These are phyloP conservation scores for Phytomonas francai DNA, from an alignment of 208 protist species.

Conservation along the genomic window DNA sequence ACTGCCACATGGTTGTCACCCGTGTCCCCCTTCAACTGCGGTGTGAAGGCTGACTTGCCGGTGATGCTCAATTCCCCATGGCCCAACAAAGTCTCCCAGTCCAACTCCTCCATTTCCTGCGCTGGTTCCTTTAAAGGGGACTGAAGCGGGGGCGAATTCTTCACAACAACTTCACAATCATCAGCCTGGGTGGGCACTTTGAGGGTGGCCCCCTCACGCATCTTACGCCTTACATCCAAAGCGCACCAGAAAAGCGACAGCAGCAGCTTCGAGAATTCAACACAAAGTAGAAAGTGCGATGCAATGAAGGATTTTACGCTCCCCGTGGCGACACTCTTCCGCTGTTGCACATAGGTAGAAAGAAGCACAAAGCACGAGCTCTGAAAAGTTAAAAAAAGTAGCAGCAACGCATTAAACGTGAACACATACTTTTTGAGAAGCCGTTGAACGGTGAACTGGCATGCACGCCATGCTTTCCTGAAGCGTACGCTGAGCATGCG, in stretches of 20 bases:
- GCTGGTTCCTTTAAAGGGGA: too few species aligned
- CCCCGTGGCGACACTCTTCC: neutral
- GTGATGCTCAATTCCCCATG: neutral
- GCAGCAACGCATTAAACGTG: neutral
- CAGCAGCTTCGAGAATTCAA: conserved; percentile 8
- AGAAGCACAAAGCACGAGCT: neutral
- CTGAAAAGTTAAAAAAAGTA: conserved; percentile 3
- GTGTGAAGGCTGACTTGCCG: neutral
- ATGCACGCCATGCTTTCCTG: too few species aligned
- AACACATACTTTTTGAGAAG: too few species aligned
- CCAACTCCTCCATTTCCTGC: too few species aligned
- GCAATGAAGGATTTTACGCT: neutral
- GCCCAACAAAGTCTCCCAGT: too few species aligned
- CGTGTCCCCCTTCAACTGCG: neutral
- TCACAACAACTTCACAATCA: too few species aligned
- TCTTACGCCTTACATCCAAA: neutral
- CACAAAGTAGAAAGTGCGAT: conserved; percentile 6
- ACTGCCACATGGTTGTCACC: neutral
- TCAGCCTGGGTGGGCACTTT: too few species aligned
- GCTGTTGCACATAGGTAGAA: neutral
- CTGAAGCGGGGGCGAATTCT: neutral
- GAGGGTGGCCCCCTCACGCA: too few species aligned
- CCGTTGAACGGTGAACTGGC: too few species aligned
- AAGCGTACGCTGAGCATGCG: too few species aligned
- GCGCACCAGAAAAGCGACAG: conserved; percentile 3